Evolutionary conservation across 768 basidiomycete genomes (phyloP), one percentile per base, ranked within the genome.

Genomic region (Macrocybe gigantea): DNA sequence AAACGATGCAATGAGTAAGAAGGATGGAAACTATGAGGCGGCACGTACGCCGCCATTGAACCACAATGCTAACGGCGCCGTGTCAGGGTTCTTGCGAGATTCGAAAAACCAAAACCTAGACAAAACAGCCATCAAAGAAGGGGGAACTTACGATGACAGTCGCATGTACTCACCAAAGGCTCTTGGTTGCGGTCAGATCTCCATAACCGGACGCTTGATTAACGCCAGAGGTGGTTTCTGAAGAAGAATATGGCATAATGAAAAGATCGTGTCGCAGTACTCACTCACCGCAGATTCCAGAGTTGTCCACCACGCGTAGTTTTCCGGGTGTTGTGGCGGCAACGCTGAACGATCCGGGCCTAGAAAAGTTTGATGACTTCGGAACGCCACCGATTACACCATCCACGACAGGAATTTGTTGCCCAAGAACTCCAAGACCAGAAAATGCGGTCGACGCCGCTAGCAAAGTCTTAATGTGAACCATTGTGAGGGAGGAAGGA

Each of bases 101-200:
- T 67, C 81, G 53, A 85, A 85, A 66, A 79, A 84, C 80, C 80
- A 83, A 65, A 83, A 85, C 76, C 81, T 82, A 42, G 3, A 30
- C 1, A 6, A 39, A 10, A 53, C 42, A 42, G 13, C n/a, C 9
- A 11, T 35, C 47, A 46, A 22, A 32, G 14, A 15, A 30, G 6
- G 30, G 1, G 6, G 9, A 49, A n/a, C 5, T 22, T 22, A 22
- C 22, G 22, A 22, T 22, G 22, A 4, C 22, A 22, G 22, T 22
- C 22, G 22, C 22, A 33, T 41, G 3, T 41, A 2, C 22, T 22
- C 22, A 80, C 80, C 78, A 84, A 22, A 83, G 67, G 60, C 81
- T 83, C 56, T 82, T 61, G n/a, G 65, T 69, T 1, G 74, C 60
- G 1, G 75, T 72, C 11, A 84, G 55, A 59, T 85, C 82, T 4